phyloP scores from a whole-genome alignment of 768 basidiomycete species.

The Suillus occidentalis region DNA sequence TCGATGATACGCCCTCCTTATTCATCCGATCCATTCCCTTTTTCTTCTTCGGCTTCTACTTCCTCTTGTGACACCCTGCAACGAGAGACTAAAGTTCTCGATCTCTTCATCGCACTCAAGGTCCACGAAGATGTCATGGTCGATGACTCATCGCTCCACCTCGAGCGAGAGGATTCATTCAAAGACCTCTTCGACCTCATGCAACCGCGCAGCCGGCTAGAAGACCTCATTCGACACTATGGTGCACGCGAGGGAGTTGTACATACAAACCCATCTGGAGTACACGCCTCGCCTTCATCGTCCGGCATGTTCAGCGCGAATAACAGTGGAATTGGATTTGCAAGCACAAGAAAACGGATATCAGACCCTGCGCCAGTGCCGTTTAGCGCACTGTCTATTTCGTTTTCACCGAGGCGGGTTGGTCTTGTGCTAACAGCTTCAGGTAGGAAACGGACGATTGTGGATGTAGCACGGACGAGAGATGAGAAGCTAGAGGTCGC shows the following conservation, averaged over 20 bases:
- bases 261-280: conserved; percentile 9
- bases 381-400: conserved; percentile 38
- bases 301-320: conserved; percentile 1
- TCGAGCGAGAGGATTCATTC: conserved; percentile 74
- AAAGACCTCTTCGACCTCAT: conserved; percentile 76
- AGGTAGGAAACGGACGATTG: conserved; percentile 50
- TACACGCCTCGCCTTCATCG: conserved; percentile 6
- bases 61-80: conserved; percentile 44
- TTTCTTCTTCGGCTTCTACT: conserved; percentile 31
- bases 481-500: conserved; percentile 58
- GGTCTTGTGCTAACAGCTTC: conserved; percentile 35
- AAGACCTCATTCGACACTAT: conserved; percentile 61
- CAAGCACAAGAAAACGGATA: neutral
- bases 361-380: conserved; percentile 23
- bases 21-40: conserved; percentile 77
- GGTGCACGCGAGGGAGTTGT: conserved; percentile 42
- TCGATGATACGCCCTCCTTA: conserved; percentile 66
- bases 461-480: conserved; percentile 48
- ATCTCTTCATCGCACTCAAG: conserved; percentile 78
- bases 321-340: conserved; percentile 8
- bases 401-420: conserved; percentile 41
- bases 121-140: conserved; percentile 77
- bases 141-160: conserved; percentile 73
- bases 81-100: conserved; percentile 73
- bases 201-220: conserved; percentile 73